Base-by-base conservation (phyloP, 73 alveolate species). In the Paramecium biaurelia region DNA sequence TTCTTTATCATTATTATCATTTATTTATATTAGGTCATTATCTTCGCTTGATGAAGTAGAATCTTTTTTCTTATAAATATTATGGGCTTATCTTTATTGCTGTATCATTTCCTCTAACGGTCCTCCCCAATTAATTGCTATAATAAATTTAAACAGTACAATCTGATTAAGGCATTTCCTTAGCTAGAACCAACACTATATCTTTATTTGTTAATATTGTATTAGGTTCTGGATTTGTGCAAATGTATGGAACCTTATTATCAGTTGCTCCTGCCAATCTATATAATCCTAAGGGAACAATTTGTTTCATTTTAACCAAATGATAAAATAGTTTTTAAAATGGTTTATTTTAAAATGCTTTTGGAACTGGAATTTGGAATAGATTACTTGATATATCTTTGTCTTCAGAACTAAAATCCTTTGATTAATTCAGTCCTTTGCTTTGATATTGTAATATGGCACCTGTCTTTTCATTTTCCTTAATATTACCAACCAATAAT, bases 141-240 rank as follows among this genome's bases (percentile, higher is more conserved):
- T 4, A 8, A 35, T 57, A 86, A 28, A 8, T 10, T 15, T 5
- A 35, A 12, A 32, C 6, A 7, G 18, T 47, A 84, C 85, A 35
- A 23, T 76, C 84, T 15, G 85, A 92, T 12, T 85, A 86, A 34
- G 98, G 98, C 93, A 93, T 96, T 18, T 63, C 93, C 30, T 95
- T 74, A 8, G 98, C 95, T 6, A 98, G 93, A 63, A 98, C 99
- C 76, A 98, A 98, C 53, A 97, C 97, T 68, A 89, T 88, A 84
- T 98, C 99, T 26, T 95, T 85, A 63, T 96, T 96, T 8, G 95
- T 93, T 26, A 98, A 87, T 28, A 85, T 85, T 12, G 98, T 92
- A 35, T 95, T 96, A 35, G 96, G 92, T 32, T 41, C 85, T 15
- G 99, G 99, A 90, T 98, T 98, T 18, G 99, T 97, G 72, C 96